These are phyloP conservation scores for Barnettozyma sucrosica DNA, from an alignment of 805 yeast species.

Conservation along the genomic window DNA sequence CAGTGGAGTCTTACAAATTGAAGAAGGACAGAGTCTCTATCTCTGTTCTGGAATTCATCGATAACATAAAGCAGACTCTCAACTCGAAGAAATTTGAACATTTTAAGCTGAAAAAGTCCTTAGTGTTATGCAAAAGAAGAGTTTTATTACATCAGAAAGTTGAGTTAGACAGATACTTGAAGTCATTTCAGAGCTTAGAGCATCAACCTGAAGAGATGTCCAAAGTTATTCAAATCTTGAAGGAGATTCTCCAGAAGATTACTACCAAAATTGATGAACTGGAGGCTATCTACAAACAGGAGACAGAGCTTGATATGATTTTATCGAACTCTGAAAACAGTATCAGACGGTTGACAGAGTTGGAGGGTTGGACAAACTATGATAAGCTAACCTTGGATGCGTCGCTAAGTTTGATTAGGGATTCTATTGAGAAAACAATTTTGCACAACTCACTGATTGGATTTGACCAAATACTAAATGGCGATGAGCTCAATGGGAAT, in stretches of 20 bases:
- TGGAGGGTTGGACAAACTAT: slow-evolving; percentile 49
- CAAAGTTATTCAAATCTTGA: slow-evolving; percentile 24
- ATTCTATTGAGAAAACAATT: slow-evolving; percentile 46
- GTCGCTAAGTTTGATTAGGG: slow-evolving; percentile 38
- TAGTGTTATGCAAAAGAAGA: slow-evolving; percentile 33
- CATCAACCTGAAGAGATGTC: slow-evolving; percentile 23
- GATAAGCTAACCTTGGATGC: slow-evolving; percentile 39
- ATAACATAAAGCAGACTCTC: slow-evolving; percentile 35
- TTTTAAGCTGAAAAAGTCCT: slow-evolving; percentile 35
- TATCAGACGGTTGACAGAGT: slow-evolving; percentile 41
- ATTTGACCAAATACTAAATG: slow-evolving; percentile 41
- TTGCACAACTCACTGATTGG: slow-evolving; percentile 49
- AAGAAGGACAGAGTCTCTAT: slow-evolving; percentile 35
- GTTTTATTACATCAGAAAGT: slow-evolving; percentile 37
- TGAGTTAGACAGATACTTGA: slow-evolving; percentile 29
- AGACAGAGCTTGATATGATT: slow-evolving; percentile 48
- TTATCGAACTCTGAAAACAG: slow-evolving; percentile 41
- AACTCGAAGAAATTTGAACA: slow-evolving; percentile 39
- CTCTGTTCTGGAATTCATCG: slow-evolving; percentile 37
- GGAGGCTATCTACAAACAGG: slow-evolving; percentile 43
- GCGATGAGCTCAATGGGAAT: slow-evolving; percentile 24
- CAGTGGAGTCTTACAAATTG: slow-evolving; percentile 30
- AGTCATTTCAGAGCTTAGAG: slow-evolving; percentile 18
- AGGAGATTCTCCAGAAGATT: slow-evolving; percentile 33
- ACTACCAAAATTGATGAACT: slow-evolving; percentile 43